Percentiles rank a stretch among this genome's conserved stretches.
Conservation (phyloP, 1,284 basidiomycete species). For the Sanghuangporus weigelae region DNA sequence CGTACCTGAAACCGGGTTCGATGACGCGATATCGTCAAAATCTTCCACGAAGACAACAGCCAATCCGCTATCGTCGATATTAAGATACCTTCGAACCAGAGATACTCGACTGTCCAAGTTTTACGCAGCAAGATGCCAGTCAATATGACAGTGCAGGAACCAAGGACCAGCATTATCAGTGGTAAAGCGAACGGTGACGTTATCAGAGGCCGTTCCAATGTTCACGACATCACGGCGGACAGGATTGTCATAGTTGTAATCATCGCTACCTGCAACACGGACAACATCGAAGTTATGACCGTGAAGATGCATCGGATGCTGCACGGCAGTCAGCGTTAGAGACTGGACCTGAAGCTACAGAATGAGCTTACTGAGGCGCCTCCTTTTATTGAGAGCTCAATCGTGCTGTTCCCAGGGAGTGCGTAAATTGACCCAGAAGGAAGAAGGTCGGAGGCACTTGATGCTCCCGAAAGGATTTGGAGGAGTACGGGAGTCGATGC, state of each 20-base stretch:
- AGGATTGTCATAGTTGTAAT: constrained; percentile 34
- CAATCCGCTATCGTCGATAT: constrained; percentile 35
- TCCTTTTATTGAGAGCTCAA: constrained; percentile 38
- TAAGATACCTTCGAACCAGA: constrained; percentile 21
- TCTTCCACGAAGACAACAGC: constrained; percentile 39
- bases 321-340: neutral
- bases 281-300: constrained; percentile 33
- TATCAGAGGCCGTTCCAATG: constrained; percentile 24
- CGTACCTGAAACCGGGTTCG: constrained; percentile 24
- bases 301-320: constrained; percentile 34
- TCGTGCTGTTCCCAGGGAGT: constrained; percentile 39
- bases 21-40: constrained; percentile 22
- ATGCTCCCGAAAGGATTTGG: constrained; percentile 46
- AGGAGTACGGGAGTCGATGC: constrained; percentile 41
- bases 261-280: constrained; percentile 27
- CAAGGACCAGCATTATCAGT: constrained; percentile 47
- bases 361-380: constrained; percentile 27
- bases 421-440: constrained; percentile 40
- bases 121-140: constrained; percentile 39
- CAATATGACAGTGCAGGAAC: constrained; percentile 44
- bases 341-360: neutral
- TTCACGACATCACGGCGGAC: constrained; percentile 34
- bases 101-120: constrained; percentile 31
- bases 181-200: constrained; percentile 31
- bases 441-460: constrained; percentile 37